Evolutionary conservation across 2,329 filamentous ascomycete genomes (phyloP), one percentile per base, ranked within the genome.

Genomic region (Fusarium begoniae): DNA sequence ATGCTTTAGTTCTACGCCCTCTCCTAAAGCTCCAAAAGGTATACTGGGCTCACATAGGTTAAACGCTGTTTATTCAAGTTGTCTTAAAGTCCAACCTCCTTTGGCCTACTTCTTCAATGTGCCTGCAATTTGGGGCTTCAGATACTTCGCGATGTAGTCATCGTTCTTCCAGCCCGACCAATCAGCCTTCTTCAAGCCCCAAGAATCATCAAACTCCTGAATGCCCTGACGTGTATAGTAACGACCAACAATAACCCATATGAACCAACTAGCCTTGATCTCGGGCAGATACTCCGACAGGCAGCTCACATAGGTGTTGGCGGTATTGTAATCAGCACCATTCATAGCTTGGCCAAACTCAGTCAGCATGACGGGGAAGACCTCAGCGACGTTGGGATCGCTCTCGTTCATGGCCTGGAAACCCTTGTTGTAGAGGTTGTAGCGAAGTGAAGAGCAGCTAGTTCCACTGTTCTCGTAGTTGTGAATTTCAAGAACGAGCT

Each of bases 401-500:
- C 77, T 76, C 2, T 80, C 72, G 62, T 85, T 82, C 80, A 88
- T 83, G 0, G 87, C 87, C 70, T 86, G 82, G 82, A 89, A 91
- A 0, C 89, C 89, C 66, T 85, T 84, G 59, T 82, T 82, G 79
- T 85, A 84, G 11, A 90, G 80, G 24, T 85, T 85, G 56, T 81
- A 79, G 69, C 83, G 80, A 18, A 90, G 83, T 14, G 80, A 81
- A 14, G 78, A 77, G 78, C 89, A 91, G 75, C 82, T 85, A 1
- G 79, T 83, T 7, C 85, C 84, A n/a, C 79, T 76, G 72, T 84
- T 89, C 68, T 89, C 83, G 79, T 91, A 91, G 81, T 89, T 90
- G 83, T 91, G 89, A 15, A 91, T 82, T 79, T 91, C 89, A 6
- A 90, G 83, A 13, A 89, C 88, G 1, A 90, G 82, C 81, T 90